Evolutionary conservation across 169 alveolate species (phyloP), one percentile per base, ranked within the genome.

Genomic region (Plasmodium sp.): DNA sequence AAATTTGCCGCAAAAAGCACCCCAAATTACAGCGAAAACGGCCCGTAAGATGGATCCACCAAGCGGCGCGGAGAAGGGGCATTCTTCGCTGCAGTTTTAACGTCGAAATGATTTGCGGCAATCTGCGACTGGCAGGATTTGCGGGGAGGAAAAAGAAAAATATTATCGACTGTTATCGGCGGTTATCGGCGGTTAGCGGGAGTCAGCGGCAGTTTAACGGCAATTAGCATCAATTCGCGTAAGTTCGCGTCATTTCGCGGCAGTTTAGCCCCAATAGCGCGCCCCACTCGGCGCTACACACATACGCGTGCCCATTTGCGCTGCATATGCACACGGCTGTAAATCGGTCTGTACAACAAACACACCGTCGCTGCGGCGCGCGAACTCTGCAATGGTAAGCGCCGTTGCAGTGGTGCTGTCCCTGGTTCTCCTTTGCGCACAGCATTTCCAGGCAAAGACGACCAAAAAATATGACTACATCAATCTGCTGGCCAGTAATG

Each of bases 391-490:
- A 85, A 85, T 85, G 93, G 81, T 85, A 74, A 74, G 27, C 43
- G 36, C 62, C 81, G 54, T 74, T 54, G 33, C 54, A 43, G 36
- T 85, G 9, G n/a, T 73, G 1, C n/a, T 75, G 58, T 54, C 18
- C 82, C 43, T 85, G n/a, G 41, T 43, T 75, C 62, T 84, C 36
- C 75, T 85, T 62, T 74, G 85, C 67, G 84, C 58, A 75, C 81
- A 62, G 9, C 10, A 85, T 74, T 74, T 74, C 39, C 80, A 85
- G 31, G 93, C 56, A 27, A 85, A 74, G 67, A 48, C 73, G 41
- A 75, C 77, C 74, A 75, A 54, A 36, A 74, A 85, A 77, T 85
- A 85, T 85, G 93, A 85, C 51, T 85, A 75, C 93, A 85, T 85
- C 9, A 85, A 85, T 67, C 81, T 85, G n/a, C 31, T 85, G 67